Percentiles rank a stretch among this genome's conserved stretches.
These are phyloP conservation scores for Pyracantha coccinea DNA, from an alignment of 331 rosid genomes.

Conservation along the genomic window DNA sequence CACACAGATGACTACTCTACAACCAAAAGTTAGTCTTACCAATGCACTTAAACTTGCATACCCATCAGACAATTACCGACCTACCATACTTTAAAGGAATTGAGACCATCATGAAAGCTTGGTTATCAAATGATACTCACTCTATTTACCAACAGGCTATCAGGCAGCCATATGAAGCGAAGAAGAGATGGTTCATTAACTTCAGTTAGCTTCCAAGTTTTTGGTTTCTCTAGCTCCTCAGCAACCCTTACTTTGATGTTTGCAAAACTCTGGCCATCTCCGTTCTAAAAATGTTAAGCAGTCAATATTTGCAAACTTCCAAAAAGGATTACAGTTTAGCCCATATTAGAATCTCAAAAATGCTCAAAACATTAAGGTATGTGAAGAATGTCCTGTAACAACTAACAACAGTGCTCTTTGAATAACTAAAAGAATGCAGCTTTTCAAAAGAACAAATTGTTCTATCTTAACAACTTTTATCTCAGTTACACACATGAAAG, in stretches of 20 bases:
- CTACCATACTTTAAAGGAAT: no score
- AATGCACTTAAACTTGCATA: not conserved
- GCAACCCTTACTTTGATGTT: not conserved
- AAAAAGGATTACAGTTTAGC: not conserved
- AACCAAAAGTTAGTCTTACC: not conserved
- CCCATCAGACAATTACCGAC: not conserved
- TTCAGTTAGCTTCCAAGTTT: slow-evolving; percentile 13
- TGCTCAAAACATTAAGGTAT: not conserved
- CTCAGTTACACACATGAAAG: not conserved
- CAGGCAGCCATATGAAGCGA: slow-evolving; percentile 6
- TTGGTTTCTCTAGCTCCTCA: not conserved
- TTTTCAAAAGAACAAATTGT: not conserved
- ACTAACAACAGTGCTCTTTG: not conserved
- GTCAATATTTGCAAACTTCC: not conserved
- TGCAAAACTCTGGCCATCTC: slow-evolving; percentile 3
- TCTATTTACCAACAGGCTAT: not conserved
- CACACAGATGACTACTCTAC: not conserved
- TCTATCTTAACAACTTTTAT: not conserved
- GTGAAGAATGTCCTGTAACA: not conserved
- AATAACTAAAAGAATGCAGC: not conserved
- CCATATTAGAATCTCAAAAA: not conserved
- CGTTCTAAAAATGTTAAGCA: slow-evolving; percentile 1
- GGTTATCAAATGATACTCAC: not conserved
- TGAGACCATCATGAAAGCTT: not conserved
- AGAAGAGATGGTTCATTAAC: slow-evolving; percentile 12